A percentile compares a stretch with the other conserved stretches of the same genome.
These are phyloP conservation scores for Porphyridium purpureum DNA, from an alignment of 23 red algal genomes.

Conservation along the genomic window DNA sequence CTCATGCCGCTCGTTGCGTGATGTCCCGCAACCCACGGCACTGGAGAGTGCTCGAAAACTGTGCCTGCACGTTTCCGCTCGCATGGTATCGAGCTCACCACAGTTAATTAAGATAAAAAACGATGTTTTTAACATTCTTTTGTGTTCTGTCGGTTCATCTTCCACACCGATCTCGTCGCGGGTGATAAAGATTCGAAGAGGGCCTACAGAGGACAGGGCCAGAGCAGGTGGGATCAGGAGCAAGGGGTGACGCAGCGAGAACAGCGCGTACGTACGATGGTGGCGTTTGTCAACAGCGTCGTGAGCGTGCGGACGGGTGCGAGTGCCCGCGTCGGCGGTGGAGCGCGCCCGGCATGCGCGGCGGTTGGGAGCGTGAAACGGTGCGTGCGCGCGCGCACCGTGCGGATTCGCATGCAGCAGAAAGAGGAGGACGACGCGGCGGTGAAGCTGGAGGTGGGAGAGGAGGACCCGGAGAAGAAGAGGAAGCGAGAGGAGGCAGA, in stretches of 20 bases:
- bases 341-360: background rate
- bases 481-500: constrained; percentile 60
- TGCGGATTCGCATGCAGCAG: background rate
- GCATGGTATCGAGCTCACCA: no score
- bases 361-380: background rate
- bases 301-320: background rate
- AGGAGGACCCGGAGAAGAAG: constrained; percentile 9
- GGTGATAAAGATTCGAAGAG: no score
- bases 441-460: background rate
- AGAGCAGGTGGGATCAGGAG: background rate
- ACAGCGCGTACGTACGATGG: background rate
- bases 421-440: background rate
- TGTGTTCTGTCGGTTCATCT: no score
- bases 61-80: no score
- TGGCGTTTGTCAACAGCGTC: background rate
- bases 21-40: no score
- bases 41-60: no score
- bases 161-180: no score
- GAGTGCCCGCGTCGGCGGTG: background rate
- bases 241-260: background rate
- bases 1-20: no score
- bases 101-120: no score
- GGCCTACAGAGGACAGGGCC: background rate
- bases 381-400: background rate
- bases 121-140: no score